phyloP scores from a whole-genome alignment of 208 protist species.

The Leishmania braziliensis region DNA sequence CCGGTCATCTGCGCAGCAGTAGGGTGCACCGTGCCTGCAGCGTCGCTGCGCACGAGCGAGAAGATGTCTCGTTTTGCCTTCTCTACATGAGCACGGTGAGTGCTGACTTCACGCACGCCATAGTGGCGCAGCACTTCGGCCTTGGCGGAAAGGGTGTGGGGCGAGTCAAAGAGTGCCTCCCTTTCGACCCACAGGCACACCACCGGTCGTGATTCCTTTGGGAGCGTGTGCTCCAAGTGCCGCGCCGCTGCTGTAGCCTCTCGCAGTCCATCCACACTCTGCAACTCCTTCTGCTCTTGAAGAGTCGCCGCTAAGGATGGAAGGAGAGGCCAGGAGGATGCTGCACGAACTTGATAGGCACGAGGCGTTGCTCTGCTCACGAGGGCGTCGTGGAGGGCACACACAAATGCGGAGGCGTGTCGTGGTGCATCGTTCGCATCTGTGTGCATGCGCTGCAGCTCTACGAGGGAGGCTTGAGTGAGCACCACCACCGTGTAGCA shows the following conservation, averaged over 20 bases:
- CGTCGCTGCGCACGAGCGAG: constrained; percentile 16
- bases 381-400: constrained; percentile 13
- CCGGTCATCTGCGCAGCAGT: not conserved
- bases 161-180: constrained; percentile 3
- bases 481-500: constrained; percentile 9
- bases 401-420: not conserved
- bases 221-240: constrained; percentile 15
- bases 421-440: not conserved
- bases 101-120: constrained; percentile 26
- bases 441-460: constrained; percentile 24
- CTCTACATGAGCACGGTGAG: constrained; percentile 23
- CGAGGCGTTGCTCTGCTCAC: not conserved
- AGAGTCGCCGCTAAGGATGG: constrained; percentile 7
- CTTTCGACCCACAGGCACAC: constrained; percentile 32
- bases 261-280: constrained; percentile 14
- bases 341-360: constrained; percentile 1
- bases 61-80: constrained; percentile 41
- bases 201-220: constrained; percentile 14
- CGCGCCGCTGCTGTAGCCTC: constrained; percentile 28
- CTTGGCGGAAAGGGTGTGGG: not conserved
- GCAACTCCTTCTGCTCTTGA: not conserved
- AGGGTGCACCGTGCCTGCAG: not conserved
- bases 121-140: constrained; percentile 23
- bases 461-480: constrained; percentile 15
- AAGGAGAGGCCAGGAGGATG: constrained; percentile 20